Base-by-base conservation (phyloP, 352 stramenopile genomes). In the Globisporangium nodosum region DNA sequence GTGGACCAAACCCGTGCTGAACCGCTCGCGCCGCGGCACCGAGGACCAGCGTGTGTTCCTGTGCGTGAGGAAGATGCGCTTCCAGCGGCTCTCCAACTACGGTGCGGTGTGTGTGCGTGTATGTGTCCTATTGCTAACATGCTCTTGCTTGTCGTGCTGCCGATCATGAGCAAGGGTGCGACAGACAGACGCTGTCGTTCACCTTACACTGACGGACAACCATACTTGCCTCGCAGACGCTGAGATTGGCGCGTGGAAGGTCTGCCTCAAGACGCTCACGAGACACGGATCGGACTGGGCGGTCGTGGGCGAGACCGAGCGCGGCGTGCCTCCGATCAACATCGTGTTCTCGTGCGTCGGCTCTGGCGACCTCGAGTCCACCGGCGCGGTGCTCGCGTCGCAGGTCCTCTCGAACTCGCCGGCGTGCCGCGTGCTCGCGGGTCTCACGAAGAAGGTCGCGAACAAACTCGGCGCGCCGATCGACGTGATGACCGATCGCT, bases 401-500 rank as follows among this genome's bases (percentile, higher is more conserved):
- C 71, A 91, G 33, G 66, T 92, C 7, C 55, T 92, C 18, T 78
- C 75, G 24, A 90, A 89, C 48, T 92, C 81, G 8, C 81, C 81
- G 5, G 70, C 82, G 3, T 90, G 82, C 49, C 82, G 82, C 3
- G 78, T 92, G 11, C 65, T 94, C 11, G 80, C 81, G 2, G 85
- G 85, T 2, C 65, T 94, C 24, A 92, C 85, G 13, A 94, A 94
- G 64, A 91, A 92, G 64, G 75, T 91, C 37, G 85, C 77, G 33
- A 91, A 88, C 64, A 92, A 94, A 48, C 66, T 94, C 2, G 85
- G 85, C 13, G 66, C 79, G 0, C 85, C 85, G 0, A 64, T 91
- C 43, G 85, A 94, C 50, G 81, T 92, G 42, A 94, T 94, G 82
- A 91, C 82, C 6, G 79, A 94, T 24, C 85, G 87, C 58, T 92